A percentile compares a stretch with the other conserved stretches of the same genome.
Conservation (phyloP, 345 rosid species). For the Murraya paniculata region DNA sequence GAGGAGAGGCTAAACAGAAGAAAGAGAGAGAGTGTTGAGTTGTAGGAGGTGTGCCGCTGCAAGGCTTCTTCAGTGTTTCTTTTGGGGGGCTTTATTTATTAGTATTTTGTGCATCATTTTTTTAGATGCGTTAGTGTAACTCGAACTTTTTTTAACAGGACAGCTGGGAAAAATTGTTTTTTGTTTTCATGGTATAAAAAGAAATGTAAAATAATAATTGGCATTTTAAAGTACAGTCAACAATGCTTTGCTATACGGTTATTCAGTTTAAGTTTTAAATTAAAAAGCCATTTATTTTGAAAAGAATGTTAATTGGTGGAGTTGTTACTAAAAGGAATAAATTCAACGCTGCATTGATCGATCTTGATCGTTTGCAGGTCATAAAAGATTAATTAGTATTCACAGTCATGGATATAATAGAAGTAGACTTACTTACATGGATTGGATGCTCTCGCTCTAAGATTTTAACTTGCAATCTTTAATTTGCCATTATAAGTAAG, state of each 20-base stretch:
- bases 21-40: neutral
- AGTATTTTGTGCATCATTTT: neutral
- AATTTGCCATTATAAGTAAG: no score
- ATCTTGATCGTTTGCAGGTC: no score
- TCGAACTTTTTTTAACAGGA: neutral
- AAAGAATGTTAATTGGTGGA: neutral
- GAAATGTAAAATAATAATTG: neutral
- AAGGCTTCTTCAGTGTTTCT: slow-evolving; percentile 29
- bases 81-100: slow-evolving; percentile 35
- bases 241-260: no score
- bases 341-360: no score
- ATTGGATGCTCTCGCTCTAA: no score
- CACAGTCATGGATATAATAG: no score
- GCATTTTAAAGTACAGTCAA: neutral
- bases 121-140: neutral
- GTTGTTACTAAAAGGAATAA: neutral
- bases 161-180: neutral
- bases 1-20: neutral
- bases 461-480: no score
- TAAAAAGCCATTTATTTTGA: no score
- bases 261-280: no score
- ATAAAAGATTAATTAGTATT: no score
- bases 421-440: no score
- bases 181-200: neutral
- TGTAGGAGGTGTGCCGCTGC: neutral